phyloP scores from a whole-genome alignment of 2,329 filamentous ascomycete species.

The Fusarium austroafricanum region DNA sequence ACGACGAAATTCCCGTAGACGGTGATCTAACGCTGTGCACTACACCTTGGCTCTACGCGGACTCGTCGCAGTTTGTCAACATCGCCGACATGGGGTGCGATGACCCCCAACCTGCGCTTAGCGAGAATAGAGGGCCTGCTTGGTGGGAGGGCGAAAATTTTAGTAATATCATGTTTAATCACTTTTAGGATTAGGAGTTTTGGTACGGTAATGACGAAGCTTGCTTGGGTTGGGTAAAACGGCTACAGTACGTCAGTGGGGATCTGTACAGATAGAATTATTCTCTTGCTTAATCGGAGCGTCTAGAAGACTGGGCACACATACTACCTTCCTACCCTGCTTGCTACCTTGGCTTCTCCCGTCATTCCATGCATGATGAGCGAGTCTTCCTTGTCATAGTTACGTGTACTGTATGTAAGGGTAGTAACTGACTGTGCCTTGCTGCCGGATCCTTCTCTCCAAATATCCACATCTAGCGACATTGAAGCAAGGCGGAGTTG shows the following conservation, averaged over 20 bases:
- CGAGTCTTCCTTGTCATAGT: not conserved
- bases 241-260: not conserved
- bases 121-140: constrained; percentile 45
- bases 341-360: constrained; percentile 12
- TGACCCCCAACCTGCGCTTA: constrained; percentile 45
- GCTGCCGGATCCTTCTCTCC: not conserved
- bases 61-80: constrained; percentile 54
- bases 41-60: constrained; percentile 58
- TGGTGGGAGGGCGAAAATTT: constrained; percentile 58
- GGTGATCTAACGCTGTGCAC: constrained; percentile 56
- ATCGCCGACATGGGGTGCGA: constrained; percentile 52
- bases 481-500: not conserved
- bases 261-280: constrained; percentile 10
- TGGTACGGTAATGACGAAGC: too few relatives aligned
- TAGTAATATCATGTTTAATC: constrained; percentile 55
- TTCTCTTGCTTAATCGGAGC: constrained; percentile 13
- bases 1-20: constrained; percentile 49
- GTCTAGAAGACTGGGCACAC: not conserved
- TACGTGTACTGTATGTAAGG: not conserved
- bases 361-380: constrained; percentile 16
- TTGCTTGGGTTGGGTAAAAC: not conserved
- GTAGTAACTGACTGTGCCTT: too few relatives aligned
- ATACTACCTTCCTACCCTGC: not conserved
- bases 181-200: constrained; percentile 46
- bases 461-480: not conserved